These are phyloP conservation scores for Avena eriantha DNA, from an alignment of 176 grass and related monocot genomes.

Conservation along the genomic window DNA sequence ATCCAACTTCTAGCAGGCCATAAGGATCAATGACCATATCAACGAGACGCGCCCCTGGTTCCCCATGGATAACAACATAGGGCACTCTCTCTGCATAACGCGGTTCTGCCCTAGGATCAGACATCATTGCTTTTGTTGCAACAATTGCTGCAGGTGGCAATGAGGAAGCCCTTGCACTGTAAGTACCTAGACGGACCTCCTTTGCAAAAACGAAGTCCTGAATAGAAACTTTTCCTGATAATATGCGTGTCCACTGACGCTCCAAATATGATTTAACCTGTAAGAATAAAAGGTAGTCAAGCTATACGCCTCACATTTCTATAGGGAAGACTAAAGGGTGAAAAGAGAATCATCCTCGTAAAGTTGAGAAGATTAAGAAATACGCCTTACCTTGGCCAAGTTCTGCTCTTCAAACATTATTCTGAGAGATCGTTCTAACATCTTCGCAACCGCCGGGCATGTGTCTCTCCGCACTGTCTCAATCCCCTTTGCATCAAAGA, in stretches of 20 bases:
- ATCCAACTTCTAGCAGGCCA: constrained; percentile 68
- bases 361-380: constrained; percentile 36
- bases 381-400: constrained; percentile 63
- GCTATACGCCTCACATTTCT: constrained; percentile 17
- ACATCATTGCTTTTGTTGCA: constrained; percentile 75
- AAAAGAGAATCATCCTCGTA: constrained; percentile 32
- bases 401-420: constrained; percentile 92
- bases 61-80: constrained; percentile 90
- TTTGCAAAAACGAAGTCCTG: constrained; percentile 95
- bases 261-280: constrained; percentile 88
- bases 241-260: constrained; percentile 83
- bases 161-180: constrained; percentile 66
- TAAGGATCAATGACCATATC: constrained; percentile 94
- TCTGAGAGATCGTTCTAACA: constrained; percentile 86
- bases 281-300: constrained; percentile 37
- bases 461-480: constrained; percentile 96
- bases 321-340: constrained; percentile 9
- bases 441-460: constrained; percentile 88
- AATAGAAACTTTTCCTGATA: constrained; percentile 82
- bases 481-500: constrained; percentile 95
- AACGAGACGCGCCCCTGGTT: constrained; percentile 86
- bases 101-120: constrained; percentile 84
- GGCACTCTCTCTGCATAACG: constrained; percentile 79
- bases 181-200: constrained; percentile 85
- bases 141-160: constrained; percentile 93